phyloP scores from a whole-genome alignment of 805 yeast species.

The Barnettozyma siamensis region DNA sequence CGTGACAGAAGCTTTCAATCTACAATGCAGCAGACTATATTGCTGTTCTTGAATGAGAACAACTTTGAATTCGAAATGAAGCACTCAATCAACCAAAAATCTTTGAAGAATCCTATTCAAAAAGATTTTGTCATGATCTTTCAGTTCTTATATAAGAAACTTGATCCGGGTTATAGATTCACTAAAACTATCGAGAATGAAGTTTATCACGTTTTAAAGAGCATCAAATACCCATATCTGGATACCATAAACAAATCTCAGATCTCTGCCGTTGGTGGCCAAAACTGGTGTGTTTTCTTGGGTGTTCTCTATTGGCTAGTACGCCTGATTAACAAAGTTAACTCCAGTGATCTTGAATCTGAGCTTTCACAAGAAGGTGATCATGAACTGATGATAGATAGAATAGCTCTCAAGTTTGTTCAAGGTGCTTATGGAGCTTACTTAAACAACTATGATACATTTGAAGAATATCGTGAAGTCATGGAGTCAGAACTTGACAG shows the following conservation, averaged over 20 bases:
- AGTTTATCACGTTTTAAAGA: slow-evolving; percentile 59
- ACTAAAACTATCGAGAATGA: slow-evolving; percentile 68
- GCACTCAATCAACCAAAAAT: slow-evolving; percentile 58
- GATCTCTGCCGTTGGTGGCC: slow-evolving; percentile 87
- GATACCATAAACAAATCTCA: slow-evolving; percentile 79
- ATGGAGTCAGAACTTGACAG: slow-evolving; percentile 50
- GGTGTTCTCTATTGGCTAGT: slow-evolving; percentile 84
- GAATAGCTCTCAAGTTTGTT: slow-evolving; percentile 53
- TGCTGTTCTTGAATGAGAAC: slow-evolving; percentile 54
- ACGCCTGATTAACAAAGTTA: slow-evolving; percentile 43
- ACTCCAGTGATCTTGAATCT: slow-evolving; percentile 23
- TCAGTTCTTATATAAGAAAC: slow-evolving; percentile 67
- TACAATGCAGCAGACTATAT: slow-evolving; percentile 60
- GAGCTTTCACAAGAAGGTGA: slow-evolving; percentile 25
- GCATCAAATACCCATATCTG: slow-evolving; percentile 70
- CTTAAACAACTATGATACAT: slow-evolving; percentile 60
- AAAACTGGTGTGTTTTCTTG: slow-evolving; percentile 76
- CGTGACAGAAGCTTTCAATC: slow-evolving; percentile 66
- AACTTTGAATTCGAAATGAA: slow-evolving; percentile 72
- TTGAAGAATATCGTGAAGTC: slow-evolving; percentile 45
- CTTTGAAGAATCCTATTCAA: slow-evolving; percentile 76
- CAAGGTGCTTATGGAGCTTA: slow-evolving; percentile 63
- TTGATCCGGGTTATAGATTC: slow-evolving; percentile 77
- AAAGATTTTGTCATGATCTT: slow-evolving; percentile 76
- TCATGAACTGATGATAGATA: slow-evolving; percentile 32